Evolutionary conservation across 164 flowering plant genomes (phyloP), one percentile per base, ranked within the genome.

Genomic region (Berberis vulgaris): DNA sequence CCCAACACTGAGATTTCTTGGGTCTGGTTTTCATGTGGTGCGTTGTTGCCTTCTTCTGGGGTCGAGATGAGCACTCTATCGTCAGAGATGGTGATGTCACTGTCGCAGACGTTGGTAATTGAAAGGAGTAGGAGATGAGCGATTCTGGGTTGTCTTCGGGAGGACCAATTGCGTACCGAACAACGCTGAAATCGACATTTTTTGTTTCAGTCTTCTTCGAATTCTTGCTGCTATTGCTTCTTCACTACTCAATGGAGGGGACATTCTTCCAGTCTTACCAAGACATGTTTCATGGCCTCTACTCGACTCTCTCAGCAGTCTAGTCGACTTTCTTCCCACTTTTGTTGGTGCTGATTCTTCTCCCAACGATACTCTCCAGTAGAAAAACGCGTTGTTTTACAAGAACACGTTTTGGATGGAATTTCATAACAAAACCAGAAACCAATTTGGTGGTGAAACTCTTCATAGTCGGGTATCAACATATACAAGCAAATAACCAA

Each of bases 11-110:
- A 4, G 81, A 69, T 81, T 94, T 94, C 61, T 69, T 74, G 1
- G 97, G 99, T 58, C 99, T 70, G 0, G 96, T 86, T 80, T 91
- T 94, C 89, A 67, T 86, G 78, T 89, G 99, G 67, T 94, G 99
- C 40, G 82, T 71, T 55, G 99, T 94, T 40, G 79, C 95, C 79
- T 94, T 94, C 84, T 94, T 94, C 81, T 85, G 76, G 2, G 99
- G 99, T 79, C 99, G 61, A 41, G 79, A 76, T 4, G 79, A 76
- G 55, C 79, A 76, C 38, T 76, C 79, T 61, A 76, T 67, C 71
- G 69, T 56, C 39, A 40, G 26, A 26, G 43, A 4, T 54, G 57
- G 26, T 26, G 26, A 26, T 26, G 26, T 0, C 26, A 26, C 26
- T 26, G 26, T 26, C 26, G n/a, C n/a, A n/a, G n/a, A n/a, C n/a